Conservation (phyloP, 148 eudicot genomes). For the Rhododendron griersonianum region DNA sequence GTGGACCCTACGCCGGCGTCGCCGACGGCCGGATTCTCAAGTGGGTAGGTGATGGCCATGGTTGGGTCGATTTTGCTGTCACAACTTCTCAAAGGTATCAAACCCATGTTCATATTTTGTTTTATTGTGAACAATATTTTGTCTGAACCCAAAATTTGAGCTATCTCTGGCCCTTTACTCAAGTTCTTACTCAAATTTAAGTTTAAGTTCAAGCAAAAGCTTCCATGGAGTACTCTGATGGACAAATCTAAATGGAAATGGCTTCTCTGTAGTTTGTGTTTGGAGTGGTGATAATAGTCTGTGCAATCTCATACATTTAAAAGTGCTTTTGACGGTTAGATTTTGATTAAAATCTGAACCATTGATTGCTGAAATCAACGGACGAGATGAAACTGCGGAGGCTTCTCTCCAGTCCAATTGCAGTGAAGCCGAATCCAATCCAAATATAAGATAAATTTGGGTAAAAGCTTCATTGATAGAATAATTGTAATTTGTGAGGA, state of each 20-base stretch:
- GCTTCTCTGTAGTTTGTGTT: too few relatives aligned
- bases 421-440: too few relatives aligned
- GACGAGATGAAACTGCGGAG: too few relatives aligned
- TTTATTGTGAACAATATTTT: neutral
- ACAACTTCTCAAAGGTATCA: slow-evolving; percentile 56
- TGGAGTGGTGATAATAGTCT: too few relatives aligned
- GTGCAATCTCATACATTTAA: too few relatives aligned
- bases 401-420: too few relatives aligned
- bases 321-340: too few relatives aligned
- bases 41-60: slow-evolving; percentile 30
- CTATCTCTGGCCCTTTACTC: too few relatives aligned
- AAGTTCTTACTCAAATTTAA: too few relatives aligned
- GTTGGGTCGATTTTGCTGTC: slow-evolving; percentile 77
- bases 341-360: too few relatives aligned
- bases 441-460: neutral
- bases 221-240: neutral
- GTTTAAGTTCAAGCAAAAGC: neutral
- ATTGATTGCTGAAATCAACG: too few relatives aligned
- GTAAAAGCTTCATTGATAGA: neutral
- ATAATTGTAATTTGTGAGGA: neutral
- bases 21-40: slow-evolving; percentile 76
- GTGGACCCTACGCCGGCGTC: slow-evolving; percentile 76
- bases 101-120: neutral
- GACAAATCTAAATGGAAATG: neutral
- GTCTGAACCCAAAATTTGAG: too few relatives aligned